These are phyloP conservation scores for Physcomitrellopsis africana DNA, from an alignment of 225 moss, liverwort and hornwort species.

Conservation along the genomic window DNA sequence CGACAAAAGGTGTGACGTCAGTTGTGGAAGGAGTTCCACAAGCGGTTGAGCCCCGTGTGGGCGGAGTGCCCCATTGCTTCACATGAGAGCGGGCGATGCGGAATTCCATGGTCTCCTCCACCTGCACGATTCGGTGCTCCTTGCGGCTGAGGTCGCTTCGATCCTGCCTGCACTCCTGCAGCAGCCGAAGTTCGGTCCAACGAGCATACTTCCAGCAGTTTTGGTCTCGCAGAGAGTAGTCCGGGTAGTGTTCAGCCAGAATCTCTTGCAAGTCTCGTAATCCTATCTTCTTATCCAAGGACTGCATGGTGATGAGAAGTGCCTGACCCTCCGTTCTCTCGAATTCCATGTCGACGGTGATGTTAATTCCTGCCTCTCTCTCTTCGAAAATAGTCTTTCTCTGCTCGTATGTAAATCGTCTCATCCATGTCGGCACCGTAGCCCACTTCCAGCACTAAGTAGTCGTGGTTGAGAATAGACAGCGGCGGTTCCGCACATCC, in stretches of 20 bases:
- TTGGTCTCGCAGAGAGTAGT: conserved; percentile 48
- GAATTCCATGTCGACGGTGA: conserved; percentile 38
- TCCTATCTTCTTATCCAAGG: conserved; percentile 35
- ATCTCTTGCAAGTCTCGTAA: conserved; percentile 37
- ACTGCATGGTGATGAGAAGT: conserved; percentile 45
- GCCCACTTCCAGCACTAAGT: conserved; percentile 44
- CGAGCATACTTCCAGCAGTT: conserved; percentile 61
- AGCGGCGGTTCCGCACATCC: not conserved
- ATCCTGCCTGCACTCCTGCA: conserved; percentile 35
- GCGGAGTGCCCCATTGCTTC: too few relatives aligned
- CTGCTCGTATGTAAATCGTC: conserved; percentile 44
- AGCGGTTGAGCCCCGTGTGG: too few relatives aligned
- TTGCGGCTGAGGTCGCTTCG: not conserved
- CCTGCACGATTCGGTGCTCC: conserved; percentile 22
- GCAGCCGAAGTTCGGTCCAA: conserved; percentile 33
- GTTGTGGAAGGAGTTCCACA: too few relatives aligned
- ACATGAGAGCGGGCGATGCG: too few relatives aligned
- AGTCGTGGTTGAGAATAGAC: conserved; percentile 55
- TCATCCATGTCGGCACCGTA: not conserved
- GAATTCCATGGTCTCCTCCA: conserved; percentile 41
- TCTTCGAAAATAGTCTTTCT: conserved; percentile 39
- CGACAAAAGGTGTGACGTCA: too few relatives aligned
- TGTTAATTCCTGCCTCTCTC: conserved; percentile 37
- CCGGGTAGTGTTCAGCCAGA: conserved; percentile 41
- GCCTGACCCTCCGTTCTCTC: conserved; percentile 24